Evolutionary conservation across 805 yeast species (phyloP).

Genomic region (Trichomonascus vanleenenianus): DNA sequence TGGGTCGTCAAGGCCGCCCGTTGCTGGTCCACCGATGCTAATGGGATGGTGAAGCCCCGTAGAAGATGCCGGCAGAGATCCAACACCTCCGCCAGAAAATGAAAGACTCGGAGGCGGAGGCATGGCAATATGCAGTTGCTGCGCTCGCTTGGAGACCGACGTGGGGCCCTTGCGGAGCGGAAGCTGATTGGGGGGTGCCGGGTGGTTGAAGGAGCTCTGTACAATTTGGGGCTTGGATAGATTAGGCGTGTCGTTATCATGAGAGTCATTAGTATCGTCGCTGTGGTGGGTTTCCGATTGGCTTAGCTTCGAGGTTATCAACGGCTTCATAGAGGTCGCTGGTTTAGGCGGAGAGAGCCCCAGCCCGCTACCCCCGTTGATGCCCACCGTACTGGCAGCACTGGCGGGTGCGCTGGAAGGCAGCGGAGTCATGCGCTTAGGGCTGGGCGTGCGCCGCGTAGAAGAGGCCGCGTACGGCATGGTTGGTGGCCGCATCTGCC

Average conservation of each 20-base stretch:
- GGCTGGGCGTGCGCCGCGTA: constrained; percentile 16
- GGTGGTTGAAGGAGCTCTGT: constrained; percentile 13
- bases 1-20: not conserved
- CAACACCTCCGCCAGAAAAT: no score
- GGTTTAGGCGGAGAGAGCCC: constrained; percentile 1
- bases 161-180: constrained; percentile 2
- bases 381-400: no score
- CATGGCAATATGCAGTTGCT: constrained; percentile 7
- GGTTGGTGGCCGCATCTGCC: constrained; percentile 18
- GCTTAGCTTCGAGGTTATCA: not conserved
- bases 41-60: not conserved
- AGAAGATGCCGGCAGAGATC: not conserved
- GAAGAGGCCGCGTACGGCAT: constrained; percentile 16
- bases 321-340: constrained; percentile 1
- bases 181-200: constrained; percentile 12
- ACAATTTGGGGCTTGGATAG: constrained; percentile 14
- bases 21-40: not conserved
- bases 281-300: not conserved
- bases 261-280: not conserved
- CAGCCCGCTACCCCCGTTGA: constrained; percentile 9
- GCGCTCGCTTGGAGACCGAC: constrained; percentile 6
- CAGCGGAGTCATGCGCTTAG: constrained; percentile 14
- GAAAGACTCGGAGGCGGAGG: constrained; percentile 5
- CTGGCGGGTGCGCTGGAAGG: not conserved
- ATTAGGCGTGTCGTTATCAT: constrained; percentile 28